Evolutionary conservation across 805 yeast genomes (phyloP), one percentile per base, ranked within the genome.

Genomic region (Nakazawaea ambrosiae): DNA sequence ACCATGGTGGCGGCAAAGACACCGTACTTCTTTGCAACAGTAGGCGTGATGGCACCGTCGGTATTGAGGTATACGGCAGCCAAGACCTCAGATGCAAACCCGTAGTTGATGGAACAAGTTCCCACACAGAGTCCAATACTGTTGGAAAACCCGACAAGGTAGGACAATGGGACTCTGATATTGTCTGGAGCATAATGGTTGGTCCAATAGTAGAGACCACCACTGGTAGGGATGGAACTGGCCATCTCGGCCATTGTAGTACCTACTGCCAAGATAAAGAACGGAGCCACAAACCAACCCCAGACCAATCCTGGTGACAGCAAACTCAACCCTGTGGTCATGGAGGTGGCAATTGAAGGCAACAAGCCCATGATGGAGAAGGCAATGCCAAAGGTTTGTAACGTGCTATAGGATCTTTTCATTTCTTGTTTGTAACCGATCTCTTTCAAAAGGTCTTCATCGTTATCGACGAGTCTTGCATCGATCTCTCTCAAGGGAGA

Each of bases 351-450:
- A 37, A 79, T 67, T 4, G 83, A 78, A 9, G 82, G 80, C 49
- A 81, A 66, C 37, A 78, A 64, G 11, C 82, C 81, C 54, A 79
- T 63, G 35, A 79, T 78, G 3, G 80, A 69, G 51, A 78, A 78
- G 2, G 81, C 73, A 29, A 79, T 79, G 23, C 78, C 72, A 49
- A 77, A 77, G 3, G 75, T 67, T 19, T 80, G 71, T 54, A 74
- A 61, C 15, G 78, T 56, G 12, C 73, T 63, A 49, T 78, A 79
- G 41, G 68, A 74, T 45, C 86, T 68, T 45, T 68, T 68, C 43
- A 79, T 63, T 46, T 80, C 86, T 45, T 72, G 81, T 52, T 74
- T 74, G 53, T 75, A 77, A 19, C 83, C 83, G 37, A 81, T 72
- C 45, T 75, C 75, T 8, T 68, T 57, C 14, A 72, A 44, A 54